Evolutionary conservation across 306 rosid genomes (phyloP), one percentile per base, ranked within the genome.

Genomic region (Fragaria iinumae): DNA sequence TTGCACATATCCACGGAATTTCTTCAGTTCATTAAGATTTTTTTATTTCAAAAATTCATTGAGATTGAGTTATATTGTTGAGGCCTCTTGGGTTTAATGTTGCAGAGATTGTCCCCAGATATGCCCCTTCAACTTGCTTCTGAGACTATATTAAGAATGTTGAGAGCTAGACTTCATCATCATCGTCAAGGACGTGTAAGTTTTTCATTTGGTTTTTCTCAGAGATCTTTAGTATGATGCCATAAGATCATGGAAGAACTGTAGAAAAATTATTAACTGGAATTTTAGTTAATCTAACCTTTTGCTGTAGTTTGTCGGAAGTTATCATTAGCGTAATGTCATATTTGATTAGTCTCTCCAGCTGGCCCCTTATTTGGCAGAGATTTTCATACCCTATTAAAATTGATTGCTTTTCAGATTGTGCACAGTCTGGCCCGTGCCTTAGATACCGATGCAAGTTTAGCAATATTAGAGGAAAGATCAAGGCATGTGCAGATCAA

Each of bases 41-140:
- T 41, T 43, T 8, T 41, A 5, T 41, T 43, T 43, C 10, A 12
- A 43, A 43, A 43, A 43, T 63, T 34, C 3, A 6, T 13, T 65
- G 36, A 8, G 45, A 4, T 43, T 34, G 18, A 60, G 11, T 59
- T 74, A 13, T 39, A 41, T 36, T 21, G 38, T 23, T 73, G 76
- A 32, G 76, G 67, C 27, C 11, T 41, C 32, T 57, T 60, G 77
- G 73, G 63, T 67, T 76, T 78, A 50, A 25, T 69, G 56, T 78
- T 76, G 87, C 96, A 92, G 99, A 89, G 87, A 84, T 79, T 95
- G 74, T 95, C 97, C 45, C 89, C 93, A 39, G 96, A 89, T 84
- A 92, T 95, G 93, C 99, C 99, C 0, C 97, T 95, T 85, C 93
- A 95, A 86, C 96, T 95, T 59, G 98, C 98, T 59, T 95, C 97